A percentile compares a stretch with the other conserved stretches of the same genome.
These are phyloP conservation scores for Colletotrichum tropicicola DNA, from an alignment of 2,329 filamentous ascomycete species.

Conservation along the genomic window DNA sequence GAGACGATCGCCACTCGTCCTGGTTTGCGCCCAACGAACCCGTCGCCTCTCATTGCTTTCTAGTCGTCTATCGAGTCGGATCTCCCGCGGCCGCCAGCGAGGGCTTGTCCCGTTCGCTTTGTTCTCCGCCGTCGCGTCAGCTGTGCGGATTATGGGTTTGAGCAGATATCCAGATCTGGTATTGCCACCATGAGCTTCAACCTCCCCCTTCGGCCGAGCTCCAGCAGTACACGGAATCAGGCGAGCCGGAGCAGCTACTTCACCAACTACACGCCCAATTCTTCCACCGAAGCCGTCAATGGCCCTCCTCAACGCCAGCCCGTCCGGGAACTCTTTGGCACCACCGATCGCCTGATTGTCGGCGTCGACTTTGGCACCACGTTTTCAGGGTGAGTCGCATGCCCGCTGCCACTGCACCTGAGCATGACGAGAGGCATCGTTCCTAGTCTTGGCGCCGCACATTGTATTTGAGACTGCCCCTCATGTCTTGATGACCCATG, in stretches of 20 bases:
- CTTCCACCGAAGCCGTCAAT: conserved; percentile 70
- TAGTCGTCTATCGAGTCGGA: not conserved
- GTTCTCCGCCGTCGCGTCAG: not conserved
- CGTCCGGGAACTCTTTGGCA: conserved; percentile 57
- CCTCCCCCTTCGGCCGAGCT: conserved; percentile 58
- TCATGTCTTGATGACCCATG: not conserved
- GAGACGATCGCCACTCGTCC: conserved; percentile 16
- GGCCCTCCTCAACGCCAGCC: conserved; percentile 68
- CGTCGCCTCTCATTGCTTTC: not conserved
- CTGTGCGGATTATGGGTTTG: conserved; percentile 26
- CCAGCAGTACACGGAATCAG: conserved; percentile 59
- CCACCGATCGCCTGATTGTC: conserved; percentile 75
- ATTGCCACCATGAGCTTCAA: conserved; percentile 56
- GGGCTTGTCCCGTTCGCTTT: conserved; percentile 25
- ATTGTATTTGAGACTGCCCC: not conserved
- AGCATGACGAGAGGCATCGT: not conserved
- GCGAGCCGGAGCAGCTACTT: conserved; percentile 66
- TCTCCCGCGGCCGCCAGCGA: not conserved
- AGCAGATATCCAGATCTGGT: conserved; percentile 17
- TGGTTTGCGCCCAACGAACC: conserved; percentile 7
- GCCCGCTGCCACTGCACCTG: too few species aligned
- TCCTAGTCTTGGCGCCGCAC: not conserved
- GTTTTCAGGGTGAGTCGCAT: conserved; percentile 72
- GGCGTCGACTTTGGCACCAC: conserved; percentile 89
- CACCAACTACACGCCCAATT: conserved; percentile 62